Percentiles rank a stretch among this genome's conserved stretches.
These are phyloP conservation scores for Onygena corvina DNA, from an alignment of 2,329 filamentous ascomycete species.

Conservation along the genomic window DNA sequence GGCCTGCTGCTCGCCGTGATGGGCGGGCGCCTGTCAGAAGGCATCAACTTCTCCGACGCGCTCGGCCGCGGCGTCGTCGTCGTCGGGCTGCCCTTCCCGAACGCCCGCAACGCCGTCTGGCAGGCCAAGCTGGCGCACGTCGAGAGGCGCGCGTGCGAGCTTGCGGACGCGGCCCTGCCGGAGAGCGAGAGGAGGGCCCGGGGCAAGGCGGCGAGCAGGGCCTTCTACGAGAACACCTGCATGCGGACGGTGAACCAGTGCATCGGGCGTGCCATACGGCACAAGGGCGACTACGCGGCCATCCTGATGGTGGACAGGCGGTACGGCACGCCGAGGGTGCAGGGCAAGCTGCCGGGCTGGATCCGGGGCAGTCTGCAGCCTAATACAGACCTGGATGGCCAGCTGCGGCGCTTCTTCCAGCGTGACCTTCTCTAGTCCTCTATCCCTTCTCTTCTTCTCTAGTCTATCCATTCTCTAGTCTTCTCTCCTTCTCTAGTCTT, in stretches of 20 bases:
- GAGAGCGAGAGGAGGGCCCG: constrained; percentile 24
- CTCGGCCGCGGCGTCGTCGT: constrained; percentile 82
- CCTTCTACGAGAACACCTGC: constrained; percentile 88
- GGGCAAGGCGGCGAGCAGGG: constrained; percentile 46
- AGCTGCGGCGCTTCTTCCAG: neutral
- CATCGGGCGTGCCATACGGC: constrained; percentile 82
- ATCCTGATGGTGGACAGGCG: constrained; percentile 75
- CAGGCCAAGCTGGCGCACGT: constrained; percentile 83
- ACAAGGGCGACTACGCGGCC: constrained; percentile 75
- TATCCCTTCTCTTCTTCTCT: neutral
- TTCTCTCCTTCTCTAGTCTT: neutral
- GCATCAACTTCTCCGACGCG: constrained; percentile 92
- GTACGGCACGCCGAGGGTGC: constrained; percentile 62
- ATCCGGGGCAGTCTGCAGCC: constrained; percentile 55
- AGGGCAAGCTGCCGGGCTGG: constrained; percentile 75
- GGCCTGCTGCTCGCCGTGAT: constrained; percentile 81
- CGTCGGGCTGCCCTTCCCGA: constrained; percentile 87
- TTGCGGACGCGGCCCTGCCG: constrained; percentile 17
- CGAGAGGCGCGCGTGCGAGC: constrained; percentile 45
- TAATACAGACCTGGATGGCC: neutral
- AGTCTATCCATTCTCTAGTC: neutral
- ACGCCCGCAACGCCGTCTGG: constrained; percentile 81
- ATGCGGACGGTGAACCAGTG: constrained; percentile 97
- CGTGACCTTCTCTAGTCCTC: neutral
- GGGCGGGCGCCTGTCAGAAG: constrained; percentile 88